Evolutionary conservation across 2,329 filamentous ascomycete species (phyloP).

Genomic region (Penicillium sp.): DNA sequence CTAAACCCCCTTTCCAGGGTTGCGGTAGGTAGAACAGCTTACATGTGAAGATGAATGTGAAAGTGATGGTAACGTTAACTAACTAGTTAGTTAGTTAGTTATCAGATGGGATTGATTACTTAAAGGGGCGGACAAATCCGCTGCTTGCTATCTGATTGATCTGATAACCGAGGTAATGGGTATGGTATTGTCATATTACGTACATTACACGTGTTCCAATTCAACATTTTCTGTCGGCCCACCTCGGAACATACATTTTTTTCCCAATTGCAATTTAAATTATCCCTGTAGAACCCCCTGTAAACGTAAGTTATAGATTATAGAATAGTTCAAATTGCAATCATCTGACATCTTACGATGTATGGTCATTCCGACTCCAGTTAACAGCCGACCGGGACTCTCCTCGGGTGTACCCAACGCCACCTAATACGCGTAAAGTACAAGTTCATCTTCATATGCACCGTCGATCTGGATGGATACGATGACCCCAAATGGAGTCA

Average conservation of each 20-base stretch:
- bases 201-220: not conserved
- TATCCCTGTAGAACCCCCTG: not conserved
- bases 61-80: too few species aligned
- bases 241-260: not conserved
- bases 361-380: too few species aligned
- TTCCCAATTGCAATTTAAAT: not conserved
- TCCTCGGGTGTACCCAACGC: slow-evolving; percentile 3
- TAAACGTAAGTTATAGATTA: not conserved
- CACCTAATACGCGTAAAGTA: not conserved
- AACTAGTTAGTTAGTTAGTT: too few species aligned
- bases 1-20: not conserved
- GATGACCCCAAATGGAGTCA: slow-evolving; percentile 8
- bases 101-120: slow-evolving; percentile 10
- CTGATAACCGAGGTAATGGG: slow-evolving; percentile 12
- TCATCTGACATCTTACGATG: not conserved
- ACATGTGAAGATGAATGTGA: not conserved
- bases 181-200: not conserved
- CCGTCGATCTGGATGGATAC: slow-evolving; percentile 23
- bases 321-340: not conserved
- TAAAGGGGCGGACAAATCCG: not conserved
- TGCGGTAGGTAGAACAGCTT: not conserved
- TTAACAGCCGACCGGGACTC: slow-evolving; percentile 4
- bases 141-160: slow-evolving; percentile 11
- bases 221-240: not conserved
- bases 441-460: slow-evolving; percentile 14